phyloP scores from a whole-genome alignment of 345 rosid genomes.

The Streptanthus diversifolius region DNA sequence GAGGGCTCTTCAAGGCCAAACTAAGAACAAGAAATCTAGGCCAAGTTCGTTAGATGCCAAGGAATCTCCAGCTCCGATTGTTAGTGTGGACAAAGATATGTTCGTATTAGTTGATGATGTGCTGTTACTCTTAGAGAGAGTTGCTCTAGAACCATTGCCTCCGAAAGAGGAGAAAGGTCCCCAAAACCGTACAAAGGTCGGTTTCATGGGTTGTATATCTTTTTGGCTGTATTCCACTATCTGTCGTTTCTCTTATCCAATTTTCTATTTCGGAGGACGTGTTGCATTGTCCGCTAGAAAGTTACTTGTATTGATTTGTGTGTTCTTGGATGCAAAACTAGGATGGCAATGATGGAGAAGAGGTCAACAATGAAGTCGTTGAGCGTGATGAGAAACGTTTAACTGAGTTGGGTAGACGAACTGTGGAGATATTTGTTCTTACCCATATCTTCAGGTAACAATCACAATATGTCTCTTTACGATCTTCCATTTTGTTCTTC shows the following conservation, averaged over 20 bases:
- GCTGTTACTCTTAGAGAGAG: conserved; percentile 71
- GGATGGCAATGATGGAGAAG: conserved; percentile 90
- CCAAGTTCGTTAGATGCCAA: conserved; percentile 52
- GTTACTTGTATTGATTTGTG: conserved; percentile 3
- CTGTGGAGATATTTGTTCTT: conserved; percentile 92
- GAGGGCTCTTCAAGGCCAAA: conserved; percentile 94
- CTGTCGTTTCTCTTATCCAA: background rate
- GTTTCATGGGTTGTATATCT: conserved; percentile 15
- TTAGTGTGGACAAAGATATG: conserved; percentile 71
- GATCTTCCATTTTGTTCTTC: background rate
- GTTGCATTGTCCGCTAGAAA: background rate
- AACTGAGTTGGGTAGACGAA: conserved; percentile 90
- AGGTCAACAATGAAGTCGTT: conserved; percentile 68
- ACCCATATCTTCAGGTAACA: conserved; percentile 87
- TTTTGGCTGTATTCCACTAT: background rate
- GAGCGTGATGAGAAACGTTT: conserved; percentile 90
- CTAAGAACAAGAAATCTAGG: conserved; percentile 64
- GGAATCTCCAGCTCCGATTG: conserved; percentile 80
- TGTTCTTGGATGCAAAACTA: conserved; percentile 32
- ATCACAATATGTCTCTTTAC: background rate
- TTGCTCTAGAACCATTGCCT: conserved; percentile 82
- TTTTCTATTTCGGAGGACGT: background rate
- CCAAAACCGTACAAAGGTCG: conserved; percentile 85
- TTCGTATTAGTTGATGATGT: conserved; percentile 93
- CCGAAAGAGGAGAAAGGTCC: conserved; percentile 92